Conservation (phyloP, 2,329 filamentous ascomycete species). For the Epichloe aotearoae region DNA sequence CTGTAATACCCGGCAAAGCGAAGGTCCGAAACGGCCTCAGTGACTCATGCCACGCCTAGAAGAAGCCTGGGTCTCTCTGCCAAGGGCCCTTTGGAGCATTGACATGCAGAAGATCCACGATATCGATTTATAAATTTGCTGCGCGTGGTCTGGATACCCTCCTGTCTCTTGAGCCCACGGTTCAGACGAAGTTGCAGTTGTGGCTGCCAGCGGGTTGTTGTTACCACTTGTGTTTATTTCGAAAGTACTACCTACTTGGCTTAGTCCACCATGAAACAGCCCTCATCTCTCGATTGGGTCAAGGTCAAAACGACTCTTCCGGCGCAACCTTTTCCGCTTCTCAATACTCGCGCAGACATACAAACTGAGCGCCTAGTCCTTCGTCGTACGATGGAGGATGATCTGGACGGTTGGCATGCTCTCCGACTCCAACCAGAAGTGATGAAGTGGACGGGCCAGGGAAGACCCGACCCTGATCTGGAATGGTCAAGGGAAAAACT, state of each 20-base stretch:
- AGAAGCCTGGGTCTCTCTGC: neutral
- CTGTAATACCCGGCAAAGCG: neutral
- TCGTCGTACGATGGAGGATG: conserved; percentile 33
- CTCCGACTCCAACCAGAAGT: conserved; percentile 46
- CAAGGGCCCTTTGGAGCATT: neutral
- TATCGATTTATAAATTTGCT: no score
- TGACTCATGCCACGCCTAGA: neutral
- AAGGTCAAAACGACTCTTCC: conserved; percentile 37
- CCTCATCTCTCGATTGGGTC: conserved; percentile 17
- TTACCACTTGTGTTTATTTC: neutral
- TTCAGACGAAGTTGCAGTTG: neutral
- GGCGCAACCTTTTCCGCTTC: conserved; percentile 25
- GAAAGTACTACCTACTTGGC: neutral
- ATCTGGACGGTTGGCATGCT: conserved; percentile 35
- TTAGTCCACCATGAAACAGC: neutral
- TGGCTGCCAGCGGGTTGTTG: neutral
- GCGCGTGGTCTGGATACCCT: neutral
- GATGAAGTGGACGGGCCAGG: conserved; percentile 43
- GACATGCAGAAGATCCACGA: no score
- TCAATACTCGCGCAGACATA: conserved; percentile 24
- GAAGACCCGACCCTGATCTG: conserved; percentile 28
- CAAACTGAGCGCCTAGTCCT: conserved; percentile 42
- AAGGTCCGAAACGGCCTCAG: neutral
- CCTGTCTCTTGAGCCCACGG: neutral
- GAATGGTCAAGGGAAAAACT: conserved; percentile 30